Conservation (phyloP, 345 rosid species). For the Anastatica hierochuntica region DNA sequence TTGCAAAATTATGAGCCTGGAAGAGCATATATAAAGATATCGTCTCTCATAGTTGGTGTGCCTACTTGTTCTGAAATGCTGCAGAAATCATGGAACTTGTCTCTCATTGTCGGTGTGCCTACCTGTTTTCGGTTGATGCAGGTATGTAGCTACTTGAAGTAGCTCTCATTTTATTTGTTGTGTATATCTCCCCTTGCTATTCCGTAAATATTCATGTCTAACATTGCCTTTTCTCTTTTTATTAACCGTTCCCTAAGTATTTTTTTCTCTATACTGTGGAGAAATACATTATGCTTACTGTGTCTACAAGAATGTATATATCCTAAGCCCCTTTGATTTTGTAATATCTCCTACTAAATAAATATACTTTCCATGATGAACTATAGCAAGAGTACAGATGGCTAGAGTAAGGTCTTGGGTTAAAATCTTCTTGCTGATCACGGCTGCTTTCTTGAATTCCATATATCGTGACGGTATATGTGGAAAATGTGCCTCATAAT, state of each 20-base stretch:
- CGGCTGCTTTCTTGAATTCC: conserved; percentile 14
- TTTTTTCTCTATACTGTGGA: conserved; percentile 43
- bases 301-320: conserved; percentile 50
- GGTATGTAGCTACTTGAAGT: conserved; percentile 8
- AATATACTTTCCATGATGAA: conserved; percentile 33
- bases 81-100: conserved; percentile 3
- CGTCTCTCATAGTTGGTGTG: background rate
- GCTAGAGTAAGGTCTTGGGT: conserved; percentile 22
- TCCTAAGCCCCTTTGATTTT: conserved; percentile 33
- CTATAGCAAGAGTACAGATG: conserved; percentile 31
- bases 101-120: background rate
- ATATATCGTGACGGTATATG: conserved; percentile 13
- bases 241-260: conserved; percentile 27
- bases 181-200: conserved; percentile 28
- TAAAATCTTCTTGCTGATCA: conserved; percentile 23
- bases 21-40: background rate
- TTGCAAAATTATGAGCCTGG: background rate
- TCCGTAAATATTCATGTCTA: too few species aligned
- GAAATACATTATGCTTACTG: conserved; percentile 32
- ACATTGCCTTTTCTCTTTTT: background rate
- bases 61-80: background rate
- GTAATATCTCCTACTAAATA: conserved; percentile 29
- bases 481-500: conserved; percentile 23
- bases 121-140: conserved; percentile 4
- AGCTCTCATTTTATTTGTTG: background rate